These are phyloP conservation scores for Arachis stenosperma DNA, from an alignment of 306 rosid genomes.

Conservation along the genomic window DNA sequence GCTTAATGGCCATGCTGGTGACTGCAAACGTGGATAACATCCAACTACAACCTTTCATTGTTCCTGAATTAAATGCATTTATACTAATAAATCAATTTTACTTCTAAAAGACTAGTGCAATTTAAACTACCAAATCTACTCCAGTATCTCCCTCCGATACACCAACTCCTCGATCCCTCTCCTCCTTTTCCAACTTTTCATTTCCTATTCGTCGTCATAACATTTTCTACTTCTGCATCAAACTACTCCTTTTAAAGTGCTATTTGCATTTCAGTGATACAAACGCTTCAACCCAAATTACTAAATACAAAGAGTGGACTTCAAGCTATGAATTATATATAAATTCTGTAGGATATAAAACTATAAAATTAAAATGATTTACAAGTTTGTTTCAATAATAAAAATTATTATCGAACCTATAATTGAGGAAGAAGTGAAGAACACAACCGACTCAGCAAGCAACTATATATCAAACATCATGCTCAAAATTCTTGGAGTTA, in stretches of 20 bases:
- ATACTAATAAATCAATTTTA: slow-evolving; percentile 9
- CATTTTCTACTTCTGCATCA: slow-evolving; percentile 19
- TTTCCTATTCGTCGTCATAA: not conserved
- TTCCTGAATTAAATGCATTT: slow-evolving; percentile 26
- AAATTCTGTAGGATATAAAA: too few relatives aligned
- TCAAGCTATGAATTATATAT: not conserved
- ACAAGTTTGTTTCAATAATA: too few relatives aligned
- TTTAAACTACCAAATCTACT: not conserved
- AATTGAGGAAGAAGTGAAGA: too few relatives aligned
- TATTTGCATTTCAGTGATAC: not conserved
- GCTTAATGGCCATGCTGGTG: not conserved
- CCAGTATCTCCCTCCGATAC: slow-evolving; percentile 12
- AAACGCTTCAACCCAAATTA: slow-evolving; percentile 12
- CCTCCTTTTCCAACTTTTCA: not conserved
- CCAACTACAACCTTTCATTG: not conserved
- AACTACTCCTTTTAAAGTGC: not conserved
- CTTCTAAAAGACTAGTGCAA: not conserved
- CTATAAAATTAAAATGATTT: too few relatives aligned
- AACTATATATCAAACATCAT: too few relatives aligned
- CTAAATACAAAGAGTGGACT: not conserved
- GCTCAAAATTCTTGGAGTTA: too few relatives aligned
- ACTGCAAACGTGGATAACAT: not conserved
- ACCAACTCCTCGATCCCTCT: not conserved
- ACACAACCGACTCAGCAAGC: too few relatives aligned
- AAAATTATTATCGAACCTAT: too few relatives aligned